Conservation (phyloP, 2,329 filamentous ascomycete genomes). For the Erysiphe pulchra region DNA sequence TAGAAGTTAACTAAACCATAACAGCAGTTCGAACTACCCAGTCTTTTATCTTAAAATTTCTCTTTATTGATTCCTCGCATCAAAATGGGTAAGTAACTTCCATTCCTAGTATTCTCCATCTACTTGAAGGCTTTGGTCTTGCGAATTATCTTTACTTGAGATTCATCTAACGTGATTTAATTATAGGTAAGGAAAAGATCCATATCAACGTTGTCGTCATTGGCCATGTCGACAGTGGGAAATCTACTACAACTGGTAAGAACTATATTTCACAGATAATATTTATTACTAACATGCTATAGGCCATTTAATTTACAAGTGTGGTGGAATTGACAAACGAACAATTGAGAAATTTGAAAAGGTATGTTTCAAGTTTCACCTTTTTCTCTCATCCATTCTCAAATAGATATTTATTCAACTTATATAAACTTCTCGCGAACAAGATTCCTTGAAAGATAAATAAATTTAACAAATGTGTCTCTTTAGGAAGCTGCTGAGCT, state of each 20-base stretch:
- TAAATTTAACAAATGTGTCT: neutral
- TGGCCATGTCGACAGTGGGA: constrained; percentile 98
- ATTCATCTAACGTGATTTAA: neutral
- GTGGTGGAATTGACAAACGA: constrained; percentile 99
- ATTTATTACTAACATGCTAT: constrained; percentile 15
- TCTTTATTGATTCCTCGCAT: neutral
- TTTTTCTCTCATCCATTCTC: constrained; percentile 2
- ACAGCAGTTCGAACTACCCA: neutral
- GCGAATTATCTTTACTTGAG: neutral
- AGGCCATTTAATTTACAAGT: constrained; percentile 99
- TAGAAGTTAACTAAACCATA: neutral
- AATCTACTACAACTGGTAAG: constrained; percentile 90
- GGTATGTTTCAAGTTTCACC: constrained; percentile 26
- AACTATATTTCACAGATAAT: constrained; percentile 2
- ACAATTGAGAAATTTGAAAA: constrained; percentile 99
- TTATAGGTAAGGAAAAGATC: constrained; percentile 53
- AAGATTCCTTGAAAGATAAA: too few relatives aligned
- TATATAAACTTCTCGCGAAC: constrained; percentile 1
- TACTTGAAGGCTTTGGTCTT: neutral
- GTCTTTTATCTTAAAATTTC: neutral
- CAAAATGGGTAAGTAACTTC: neutral
- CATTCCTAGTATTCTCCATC: neutral
- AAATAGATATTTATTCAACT: constrained; percentile 4
- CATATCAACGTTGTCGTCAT: constrained; percentile 98
- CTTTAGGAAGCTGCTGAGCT: constrained; percentile 87